phyloP scores from a whole-genome alignment of 2,329 filamentous ascomycete genomes.

The Trichoderma gracile region DNA sequence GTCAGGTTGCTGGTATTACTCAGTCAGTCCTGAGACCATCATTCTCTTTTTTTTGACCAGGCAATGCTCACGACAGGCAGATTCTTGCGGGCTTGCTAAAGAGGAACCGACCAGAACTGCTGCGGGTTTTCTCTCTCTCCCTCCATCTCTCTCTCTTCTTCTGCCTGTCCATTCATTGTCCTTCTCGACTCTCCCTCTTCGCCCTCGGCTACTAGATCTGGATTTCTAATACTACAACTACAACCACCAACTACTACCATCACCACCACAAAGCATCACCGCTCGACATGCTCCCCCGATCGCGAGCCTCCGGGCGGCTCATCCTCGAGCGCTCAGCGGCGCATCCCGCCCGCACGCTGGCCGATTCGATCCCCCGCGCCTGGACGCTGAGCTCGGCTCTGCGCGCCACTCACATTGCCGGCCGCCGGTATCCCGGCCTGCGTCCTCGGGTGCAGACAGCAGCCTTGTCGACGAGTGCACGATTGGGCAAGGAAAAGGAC shows the following conservation, averaged over 20 bases:
- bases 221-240: constrained; percentile 1
- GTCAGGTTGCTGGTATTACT: constrained; percentile 33
- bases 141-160: not conserved
- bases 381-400: constrained; percentile 36
- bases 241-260: not conserved
- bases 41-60: constrained; percentile 24
- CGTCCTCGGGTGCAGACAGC: constrained; percentile 36
- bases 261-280: constrained; percentile 1
- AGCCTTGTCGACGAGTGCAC: constrained; percentile 42
- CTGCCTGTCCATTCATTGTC: not conserved
- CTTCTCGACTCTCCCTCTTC: not conserved
- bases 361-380: constrained; percentile 32
- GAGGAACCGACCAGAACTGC: constrained; percentile 1
- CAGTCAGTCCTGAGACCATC: constrained; percentile 36
- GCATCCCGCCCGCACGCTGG: constrained; percentile 33
- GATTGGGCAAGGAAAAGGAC: constrained; percentile 42
- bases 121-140: not conserved
- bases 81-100: constrained; percentile 22
- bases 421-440: constrained; percentile 36
- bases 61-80: constrained; percentile 36
- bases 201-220: not conserved
- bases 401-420: constrained; percentile 37
- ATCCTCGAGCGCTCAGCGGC: constrained; percentile 41
- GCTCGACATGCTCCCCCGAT: constrained; percentile 45
- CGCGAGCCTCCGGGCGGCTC: constrained; percentile 44